Percentiles rank a stretch among this genome's conserved stretches.
These are phyloP conservation scores for Serendipita sp. DNA, from an alignment of 768 basidiomycete species.

Conservation along the genomic window DNA sequence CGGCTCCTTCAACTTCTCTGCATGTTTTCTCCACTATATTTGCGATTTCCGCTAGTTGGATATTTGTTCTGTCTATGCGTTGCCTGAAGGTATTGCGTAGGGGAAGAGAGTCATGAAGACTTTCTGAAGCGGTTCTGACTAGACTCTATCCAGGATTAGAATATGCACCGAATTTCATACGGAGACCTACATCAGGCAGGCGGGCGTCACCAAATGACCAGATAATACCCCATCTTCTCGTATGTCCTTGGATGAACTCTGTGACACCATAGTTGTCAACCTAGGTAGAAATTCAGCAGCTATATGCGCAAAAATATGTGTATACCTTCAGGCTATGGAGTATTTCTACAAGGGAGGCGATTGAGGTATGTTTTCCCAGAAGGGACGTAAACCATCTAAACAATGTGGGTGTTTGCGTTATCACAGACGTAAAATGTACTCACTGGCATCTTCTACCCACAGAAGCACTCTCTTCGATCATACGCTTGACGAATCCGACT, in stretches of 20 bases:
- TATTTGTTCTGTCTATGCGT: constrained; percentile 14
- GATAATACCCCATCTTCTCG: constrained; percentile 79
- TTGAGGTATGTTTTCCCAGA: constrained; percentile 72
- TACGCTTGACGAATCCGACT: constrained; percentile 51
- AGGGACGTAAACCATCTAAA: constrained; percentile 85
- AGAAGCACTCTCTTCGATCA: constrained; percentile 57
- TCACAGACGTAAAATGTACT: constrained; percentile 10
- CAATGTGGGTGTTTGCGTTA: background rate
- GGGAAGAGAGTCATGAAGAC: constrained; percentile 40
- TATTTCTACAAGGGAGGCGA: constrained; percentile 40
- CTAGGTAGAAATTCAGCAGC: constrained; percentile 24
- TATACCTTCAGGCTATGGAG: constrained; percentile 34
- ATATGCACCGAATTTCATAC: background rate
- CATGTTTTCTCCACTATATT: constrained; percentile 21
- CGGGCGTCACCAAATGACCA: constrained; percentile 60
- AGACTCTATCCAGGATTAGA: constrained; percentile 10
- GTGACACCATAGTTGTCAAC: constrained; percentile 76
- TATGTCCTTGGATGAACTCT: constrained; percentile 73
- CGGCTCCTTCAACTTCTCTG: constrained; percentile 18
- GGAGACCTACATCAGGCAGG: constrained; percentile 60
- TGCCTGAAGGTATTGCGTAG: constrained; percentile 39
- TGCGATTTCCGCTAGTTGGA: constrained; percentile 10
- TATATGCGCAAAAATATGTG: background rate
- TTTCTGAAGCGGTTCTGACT: constrained; percentile 23
- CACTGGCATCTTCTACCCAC: constrained; percentile 44